Evolutionary conservation across 305 asterid species (phyloP), one percentile per base, ranked within the genome.

Genomic region (Salvia sclarea): DNA sequence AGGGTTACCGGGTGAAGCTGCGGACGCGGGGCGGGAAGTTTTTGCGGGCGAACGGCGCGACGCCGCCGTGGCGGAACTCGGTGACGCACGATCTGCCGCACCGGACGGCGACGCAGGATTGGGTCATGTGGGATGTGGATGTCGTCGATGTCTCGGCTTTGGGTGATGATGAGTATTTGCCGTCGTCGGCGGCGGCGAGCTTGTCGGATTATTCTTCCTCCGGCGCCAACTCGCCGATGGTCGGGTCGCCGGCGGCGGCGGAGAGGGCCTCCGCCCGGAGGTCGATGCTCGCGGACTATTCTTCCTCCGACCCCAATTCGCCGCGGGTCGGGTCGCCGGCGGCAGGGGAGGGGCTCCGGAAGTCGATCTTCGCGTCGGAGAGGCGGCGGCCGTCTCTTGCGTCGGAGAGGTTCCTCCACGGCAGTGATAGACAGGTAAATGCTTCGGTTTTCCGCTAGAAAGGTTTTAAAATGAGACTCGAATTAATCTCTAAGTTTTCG

Each of bases 1-100:
- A 91, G 22, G 90, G 91, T 17, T 75, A 71, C 12, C 61, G 68
- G 9, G 82, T 91, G 57, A 91, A 79, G 11, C 41, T 91, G 48
- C 73, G 89, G 63, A 76, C 91, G 0, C 76, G 24, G 43, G 84
- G 85, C 1, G 91, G 97, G 0, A 85, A 82, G 16, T 91, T 81
- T 64, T 60, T 91, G 80, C 76, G 96, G 65, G 96, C 87, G 0
- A 88, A 91, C 69, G 95, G 96, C 0, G 96, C 86, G 0, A 86
- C 89, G 14, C 91, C 91, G n/a, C 97, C 97, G 6, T 91, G 92
- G 91, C 73, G 96, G 35, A 91, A 91, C 25, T 88, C 96, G 0
- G 30, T 91, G 3, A 88, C 96, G 9, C 90, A 88, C 22, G 97
- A 91, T 69, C 69, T 85, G 45, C 97, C 97, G 7, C 59, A 85